Evolutionary conservation across 345 rosid species (phyloP), one percentile per base, ranked within the genome.

Genomic region (Mallotus nudiflorus): DNA sequence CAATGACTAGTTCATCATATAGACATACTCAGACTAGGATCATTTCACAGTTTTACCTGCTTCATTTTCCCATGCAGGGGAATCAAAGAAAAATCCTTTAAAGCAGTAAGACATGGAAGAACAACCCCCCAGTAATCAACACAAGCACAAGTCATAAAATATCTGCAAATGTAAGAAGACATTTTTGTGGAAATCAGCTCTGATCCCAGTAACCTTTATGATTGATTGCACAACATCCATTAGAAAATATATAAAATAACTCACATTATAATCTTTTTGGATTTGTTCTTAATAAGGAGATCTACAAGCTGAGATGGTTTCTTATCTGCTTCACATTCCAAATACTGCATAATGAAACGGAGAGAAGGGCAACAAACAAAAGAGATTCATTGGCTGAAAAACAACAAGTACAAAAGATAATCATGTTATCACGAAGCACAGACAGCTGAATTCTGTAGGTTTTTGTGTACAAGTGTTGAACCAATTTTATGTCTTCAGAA

Each of bases 141-240:
- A 85, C 91, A 87, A 52, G 98, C 98, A 78, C 99, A 89, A 1
- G 99, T 90, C 99, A 95, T 89, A 69, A 85, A 95, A 85, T 90
- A 92, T 82, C 97, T 92, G 85, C 76, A 79, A 50, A 76, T 71
- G 65, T 31, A 66, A 64, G 65, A 73, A 69, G 50, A 63, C 9
- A 73, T 45, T 35, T 76, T 44, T 68, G 16, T 27, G 27, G 68
- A 42, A 40, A 52, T 9, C 29, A 73, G 64, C 19, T 14, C 9
- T 55, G 24, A 45, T 40, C 40, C 22, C 24, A 52, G 31, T 51
- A 51, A 24, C 40, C 40, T 18, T 51, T 31, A 42, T 52, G 24
- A 54, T 16, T 15, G 62, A 65, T 45, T 35, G 14, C 64, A n/a
- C 29, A 59, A 40, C 50, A 68, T 51, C 54, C 62, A 35, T 33